Evolutionary conservation across 2,329 filamentous ascomycete genomes (phyloP).

Genomic region (Epichloe baconii): DNA sequence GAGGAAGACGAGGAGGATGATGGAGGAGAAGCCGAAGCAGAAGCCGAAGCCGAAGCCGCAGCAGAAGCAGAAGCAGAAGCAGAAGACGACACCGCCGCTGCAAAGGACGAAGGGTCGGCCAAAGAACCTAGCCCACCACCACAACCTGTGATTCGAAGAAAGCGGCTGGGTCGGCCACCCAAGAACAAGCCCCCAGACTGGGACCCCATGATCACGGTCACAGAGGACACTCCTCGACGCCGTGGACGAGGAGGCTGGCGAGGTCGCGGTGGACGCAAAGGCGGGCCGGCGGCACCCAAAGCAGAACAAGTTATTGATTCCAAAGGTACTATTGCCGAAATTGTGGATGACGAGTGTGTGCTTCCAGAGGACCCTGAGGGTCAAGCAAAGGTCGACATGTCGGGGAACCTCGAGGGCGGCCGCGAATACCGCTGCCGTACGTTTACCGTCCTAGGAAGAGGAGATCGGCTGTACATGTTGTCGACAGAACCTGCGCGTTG

Average conservation of each 20-base stretch:
- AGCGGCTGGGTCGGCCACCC: constrained; percentile 71
- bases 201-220: constrained; percentile 48
- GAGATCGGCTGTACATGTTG: constrained; percentile 87
- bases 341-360: constrained; percentile 82
- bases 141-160: constrained; percentile 54
- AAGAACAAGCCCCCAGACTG: constrained; percentile 76
- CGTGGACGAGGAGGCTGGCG: constrained; percentile 61
- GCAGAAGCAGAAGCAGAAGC: constrained; percentile 17
- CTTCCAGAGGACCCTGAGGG: constrained; percentile 79
- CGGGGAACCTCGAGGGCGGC: constrained; percentile 68
- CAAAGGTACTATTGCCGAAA: constrained; percentile 82
- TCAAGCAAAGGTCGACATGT: constrained; percentile 85
- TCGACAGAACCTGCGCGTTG: constrained; percentile 95
- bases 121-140: constrained; percentile 44
- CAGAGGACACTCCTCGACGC: constrained; percentile 46
- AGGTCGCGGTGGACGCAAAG: constrained; percentile 50
- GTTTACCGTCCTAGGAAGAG: constrained; percentile 77
- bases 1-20: constrained; percentile 30
- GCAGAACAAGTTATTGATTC: constrained; percentile 82
- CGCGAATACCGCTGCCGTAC: constrained; percentile 92
- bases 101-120: constrained; percentile 27
- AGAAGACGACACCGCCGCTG: constrained; percentile 17
- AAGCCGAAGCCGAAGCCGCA: not conserved
- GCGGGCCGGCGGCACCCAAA: constrained; percentile 60
- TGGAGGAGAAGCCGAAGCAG: constrained; percentile 19